Conservation (phyloP, 1,284 basidiomycete species). For the Lentinus polychrous region DNA sequence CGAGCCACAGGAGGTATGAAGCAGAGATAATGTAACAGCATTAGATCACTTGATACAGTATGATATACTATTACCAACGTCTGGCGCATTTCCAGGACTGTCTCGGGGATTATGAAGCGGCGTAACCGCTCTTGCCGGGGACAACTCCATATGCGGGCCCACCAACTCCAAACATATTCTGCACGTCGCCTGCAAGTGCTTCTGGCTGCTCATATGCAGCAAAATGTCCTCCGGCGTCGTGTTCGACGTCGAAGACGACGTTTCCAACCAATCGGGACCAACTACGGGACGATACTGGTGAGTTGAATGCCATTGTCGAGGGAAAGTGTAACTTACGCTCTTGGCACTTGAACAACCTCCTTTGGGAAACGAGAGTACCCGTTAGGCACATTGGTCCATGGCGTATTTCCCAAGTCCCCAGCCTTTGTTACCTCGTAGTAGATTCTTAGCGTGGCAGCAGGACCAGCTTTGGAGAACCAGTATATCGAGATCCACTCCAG, state of each 20-base stretch:
- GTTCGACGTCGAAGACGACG: conserved; percentile 18
- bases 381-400: not conserved
- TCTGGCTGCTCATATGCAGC: conserved; percentile 20
- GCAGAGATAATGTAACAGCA: too few species aligned
- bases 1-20: too few species aligned
- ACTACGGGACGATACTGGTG: too few species aligned
- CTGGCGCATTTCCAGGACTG: too few species aligned
- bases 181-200: conserved; percentile 17
- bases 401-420: not conserved
- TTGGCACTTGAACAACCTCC: conserved; percentile 1
- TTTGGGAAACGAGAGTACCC: conserved; percentile 3
- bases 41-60: too few species aligned
- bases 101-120: conserved; percentile 34
- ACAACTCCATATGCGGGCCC: conserved; percentile 12
- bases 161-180: conserved; percentile 17
- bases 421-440: conserved; percentile 26
- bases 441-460: conserved; percentile 30
- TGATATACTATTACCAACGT: too few species aligned
- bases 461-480: conserved; percentile 31
- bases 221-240: conserved; percentile 22
- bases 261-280: conserved; percentile 14
- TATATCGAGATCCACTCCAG: conserved; percentile 36
- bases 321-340: conserved; percentile 1
- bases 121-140: conserved; percentile 12
- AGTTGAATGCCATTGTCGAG: too few species aligned